Evolutionary conservation across 139 green algal species (phyloP).

Genomic region (Chlorella ohadii): DNA sequence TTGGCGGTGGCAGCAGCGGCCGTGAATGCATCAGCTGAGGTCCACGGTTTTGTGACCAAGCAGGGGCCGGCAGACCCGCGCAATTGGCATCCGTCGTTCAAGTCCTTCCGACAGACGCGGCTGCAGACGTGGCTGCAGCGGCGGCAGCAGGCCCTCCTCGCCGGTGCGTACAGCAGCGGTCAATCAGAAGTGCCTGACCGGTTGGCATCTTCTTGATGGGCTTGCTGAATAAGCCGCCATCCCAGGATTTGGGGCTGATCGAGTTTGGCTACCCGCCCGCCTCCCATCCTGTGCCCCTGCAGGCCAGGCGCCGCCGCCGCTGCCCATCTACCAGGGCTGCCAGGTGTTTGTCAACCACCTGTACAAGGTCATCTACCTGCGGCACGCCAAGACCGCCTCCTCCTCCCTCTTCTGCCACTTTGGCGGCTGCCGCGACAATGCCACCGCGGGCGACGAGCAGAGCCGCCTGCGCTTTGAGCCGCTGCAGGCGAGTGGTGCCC

Average conservation of each 20-base stretch:
- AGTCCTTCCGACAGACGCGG: background rate
- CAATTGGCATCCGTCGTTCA: constrained; percentile 26
- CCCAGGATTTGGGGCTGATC: background rate
- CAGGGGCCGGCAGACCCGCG: background rate
- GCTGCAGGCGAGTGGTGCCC: background rate
- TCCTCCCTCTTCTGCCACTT: constrained; percentile 26
- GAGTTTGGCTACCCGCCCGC: background rate
- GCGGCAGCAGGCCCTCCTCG: background rate
- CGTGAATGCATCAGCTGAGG: background rate
- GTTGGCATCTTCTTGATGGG: no score
- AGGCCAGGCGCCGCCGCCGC: constrained; percentile 19
- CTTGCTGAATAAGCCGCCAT: no score
- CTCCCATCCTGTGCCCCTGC: background rate
- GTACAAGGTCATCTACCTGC: constrained; percentile 40
- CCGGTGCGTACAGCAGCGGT: background rate
- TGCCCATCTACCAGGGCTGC: constrained; percentile 21
- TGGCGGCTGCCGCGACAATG: background rate
- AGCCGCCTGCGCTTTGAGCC: constrained; percentile 26
- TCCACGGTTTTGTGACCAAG: constrained; percentile 30
- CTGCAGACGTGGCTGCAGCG: constrained; percentile 2
- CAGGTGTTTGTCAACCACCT: constrained; percentile 41
- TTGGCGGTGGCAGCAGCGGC: background rate
- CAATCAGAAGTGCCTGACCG: no score
- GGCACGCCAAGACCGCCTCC: constrained; percentile 34
- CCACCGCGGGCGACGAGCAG: background rate